Conservation (phyloP, 257 asterid species). For the Buddleja alternifolia region DNA sequence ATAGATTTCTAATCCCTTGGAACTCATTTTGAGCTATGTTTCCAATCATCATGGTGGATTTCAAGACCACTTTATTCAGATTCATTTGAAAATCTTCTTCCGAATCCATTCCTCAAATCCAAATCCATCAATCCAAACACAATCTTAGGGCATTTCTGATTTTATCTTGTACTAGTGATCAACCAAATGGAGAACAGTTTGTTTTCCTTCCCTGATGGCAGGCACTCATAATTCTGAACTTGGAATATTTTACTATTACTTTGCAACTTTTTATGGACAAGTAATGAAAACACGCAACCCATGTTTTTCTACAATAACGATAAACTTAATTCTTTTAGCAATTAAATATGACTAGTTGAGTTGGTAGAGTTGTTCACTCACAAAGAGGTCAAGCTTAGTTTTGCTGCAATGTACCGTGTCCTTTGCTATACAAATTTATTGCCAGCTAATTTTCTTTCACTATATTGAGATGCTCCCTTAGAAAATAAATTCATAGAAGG, state of each 20-base stretch:
- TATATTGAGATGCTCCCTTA: too few species aligned
- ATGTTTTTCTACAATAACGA: too few species aligned
- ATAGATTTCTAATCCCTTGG: too few species aligned
- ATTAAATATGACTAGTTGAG: background rate
- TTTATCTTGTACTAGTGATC: slow-evolving; percentile 6
- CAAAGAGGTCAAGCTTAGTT: background rate
- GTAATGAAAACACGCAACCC: too few species aligned
- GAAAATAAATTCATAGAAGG: too few species aligned
- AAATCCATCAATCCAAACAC: too few species aligned
- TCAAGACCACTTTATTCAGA: too few species aligned
- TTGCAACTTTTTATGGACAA: background rate
- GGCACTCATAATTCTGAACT: background rate
- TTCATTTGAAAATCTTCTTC: too few species aligned
- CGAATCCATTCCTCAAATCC: too few species aligned
- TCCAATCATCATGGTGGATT: too few species aligned
- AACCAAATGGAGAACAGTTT: background rate
- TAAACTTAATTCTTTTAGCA: background rate
- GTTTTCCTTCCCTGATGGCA: background rate
- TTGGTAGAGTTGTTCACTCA: background rate
- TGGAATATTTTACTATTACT: background rate
- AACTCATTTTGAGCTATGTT: too few species aligned
- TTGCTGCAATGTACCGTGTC: background rate
- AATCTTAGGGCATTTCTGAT: background rate
- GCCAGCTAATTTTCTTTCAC: background rate
- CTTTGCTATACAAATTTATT: background rate